Conservation (phyloP, 805 yeast species). For the Candida boleticola region DNA sequence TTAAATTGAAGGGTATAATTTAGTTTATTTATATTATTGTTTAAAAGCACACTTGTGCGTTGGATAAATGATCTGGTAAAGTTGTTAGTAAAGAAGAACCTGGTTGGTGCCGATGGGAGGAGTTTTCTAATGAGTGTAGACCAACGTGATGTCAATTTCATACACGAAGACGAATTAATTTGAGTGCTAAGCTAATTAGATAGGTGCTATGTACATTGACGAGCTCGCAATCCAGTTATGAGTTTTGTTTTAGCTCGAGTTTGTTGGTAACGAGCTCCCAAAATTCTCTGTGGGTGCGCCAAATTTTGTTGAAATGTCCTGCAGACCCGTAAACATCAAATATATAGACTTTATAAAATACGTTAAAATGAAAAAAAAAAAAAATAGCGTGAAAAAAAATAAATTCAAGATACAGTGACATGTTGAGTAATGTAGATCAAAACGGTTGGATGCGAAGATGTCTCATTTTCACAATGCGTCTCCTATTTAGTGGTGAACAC, state of each 20-base stretch:
- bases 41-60: slow-evolving; percentile 1
- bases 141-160: background rate
- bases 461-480: no score
- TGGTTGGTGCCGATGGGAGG: background rate
- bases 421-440: background rate
- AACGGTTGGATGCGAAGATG: background rate
- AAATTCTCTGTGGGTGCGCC: no score
- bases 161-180: no score
- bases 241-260: no score
- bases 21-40: background rate
- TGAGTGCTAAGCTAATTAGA: no score
- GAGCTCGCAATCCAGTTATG: no score
- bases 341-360: no score
- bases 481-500: no score
- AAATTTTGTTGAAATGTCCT: no score
- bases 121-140: background rate
- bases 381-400: background rate
- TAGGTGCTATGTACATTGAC: no score
- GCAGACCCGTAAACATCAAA: no score
- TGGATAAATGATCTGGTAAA: slow-evolving; percentile 1
- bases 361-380: background rate
- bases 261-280: no score
- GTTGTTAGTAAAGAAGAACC: slow-evolving; percentile 1
- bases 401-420: background rate
- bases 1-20: slow-evolving; percentile 1